Evolutionary conservation across 1,139 yeast genomes (phyloP).

Genomic region (Blastobotrys apis): DNA sequence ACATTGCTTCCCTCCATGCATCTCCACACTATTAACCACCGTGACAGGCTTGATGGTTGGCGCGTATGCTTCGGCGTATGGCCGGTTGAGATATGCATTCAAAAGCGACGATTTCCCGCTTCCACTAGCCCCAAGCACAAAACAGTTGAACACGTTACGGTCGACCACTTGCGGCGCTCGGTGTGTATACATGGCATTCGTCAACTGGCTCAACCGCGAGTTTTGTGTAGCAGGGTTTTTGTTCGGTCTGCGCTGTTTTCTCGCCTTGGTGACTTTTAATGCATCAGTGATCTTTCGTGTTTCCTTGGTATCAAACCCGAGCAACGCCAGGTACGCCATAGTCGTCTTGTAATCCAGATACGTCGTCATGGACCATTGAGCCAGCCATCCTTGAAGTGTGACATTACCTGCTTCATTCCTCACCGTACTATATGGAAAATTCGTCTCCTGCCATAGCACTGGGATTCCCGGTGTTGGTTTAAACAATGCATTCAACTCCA

Average conservation of each 20-base stretch:
- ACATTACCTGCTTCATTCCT: constrained; percentile 86
- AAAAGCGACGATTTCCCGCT: constrained; percentile 80
- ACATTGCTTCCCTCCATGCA: constrained; percentile 93
- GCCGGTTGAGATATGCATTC: constrained; percentile 74
- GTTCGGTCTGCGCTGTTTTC: constrained; percentile 47
- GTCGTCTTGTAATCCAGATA: constrained; percentile 79
- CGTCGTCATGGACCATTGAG: constrained; percentile 97
- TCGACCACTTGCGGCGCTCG: constrained; percentile 54
- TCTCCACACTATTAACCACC: constrained; percentile 90
- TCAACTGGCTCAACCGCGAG: constrained; percentile 7
- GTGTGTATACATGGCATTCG: background rate
- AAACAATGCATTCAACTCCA: constrained; percentile 64
- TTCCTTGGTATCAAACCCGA: constrained; percentile 63
- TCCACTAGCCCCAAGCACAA: constrained; percentile 76
- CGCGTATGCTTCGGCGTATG: constrained; percentile 64
- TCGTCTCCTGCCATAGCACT: constrained; percentile 73
- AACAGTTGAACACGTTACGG: constrained; percentile 87
- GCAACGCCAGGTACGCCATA: constrained; percentile 78
- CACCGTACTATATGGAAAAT: constrained; percentile 82
- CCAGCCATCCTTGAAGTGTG: constrained; percentile 95
- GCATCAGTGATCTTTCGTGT: constrained; percentile 51
- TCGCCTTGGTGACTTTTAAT: constrained; percentile 73
- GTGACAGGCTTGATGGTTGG: constrained; percentile 79
- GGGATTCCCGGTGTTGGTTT: constrained; percentile 94
- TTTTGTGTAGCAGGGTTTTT: constrained; percentile 46